Conservation (phyloP, 73 alveolate genomes). For the Tetrahymena malaccensis region DNA sequence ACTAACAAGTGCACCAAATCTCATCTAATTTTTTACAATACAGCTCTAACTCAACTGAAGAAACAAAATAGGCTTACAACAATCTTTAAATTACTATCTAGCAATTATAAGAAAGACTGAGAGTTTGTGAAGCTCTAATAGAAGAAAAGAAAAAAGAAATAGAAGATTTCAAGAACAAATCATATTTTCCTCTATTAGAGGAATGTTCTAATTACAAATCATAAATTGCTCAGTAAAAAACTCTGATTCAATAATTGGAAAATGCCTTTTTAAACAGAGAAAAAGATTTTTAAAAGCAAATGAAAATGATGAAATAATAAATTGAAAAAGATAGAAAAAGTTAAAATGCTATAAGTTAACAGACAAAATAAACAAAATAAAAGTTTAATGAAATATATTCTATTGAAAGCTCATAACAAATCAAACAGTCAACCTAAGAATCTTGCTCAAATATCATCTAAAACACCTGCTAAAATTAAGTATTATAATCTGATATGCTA, state of each 20-base stretch:
- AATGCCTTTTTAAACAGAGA: background rate
- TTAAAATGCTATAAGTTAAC: background rate
- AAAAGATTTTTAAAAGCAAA: background rate
- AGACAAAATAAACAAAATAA: background rate
- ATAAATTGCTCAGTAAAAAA: background rate
- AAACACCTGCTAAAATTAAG: no score
- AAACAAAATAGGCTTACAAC: background rate
- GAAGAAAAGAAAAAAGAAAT: background rate
- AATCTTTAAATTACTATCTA: background rate
- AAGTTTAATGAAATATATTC: background rate
- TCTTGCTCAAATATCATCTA: background rate
- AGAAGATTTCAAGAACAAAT: background rate
- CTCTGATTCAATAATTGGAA: background rate
- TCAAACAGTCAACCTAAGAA: background rate
- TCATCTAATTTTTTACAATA: background rate
- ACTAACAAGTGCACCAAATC: background rate
- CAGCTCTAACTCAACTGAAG: background rate
- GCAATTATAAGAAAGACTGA: background rate
- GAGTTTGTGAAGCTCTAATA: background rate
- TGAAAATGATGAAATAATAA: background rate
- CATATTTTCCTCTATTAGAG: background rate
- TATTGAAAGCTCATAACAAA: background rate
- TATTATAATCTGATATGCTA: background rate
- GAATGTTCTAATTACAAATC: background rate
- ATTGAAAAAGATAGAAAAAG: background rate